phyloP scores from a whole-genome alignment of 495 filamentous ascomycete genomes.

The Bombardia bombarda region DNA sequence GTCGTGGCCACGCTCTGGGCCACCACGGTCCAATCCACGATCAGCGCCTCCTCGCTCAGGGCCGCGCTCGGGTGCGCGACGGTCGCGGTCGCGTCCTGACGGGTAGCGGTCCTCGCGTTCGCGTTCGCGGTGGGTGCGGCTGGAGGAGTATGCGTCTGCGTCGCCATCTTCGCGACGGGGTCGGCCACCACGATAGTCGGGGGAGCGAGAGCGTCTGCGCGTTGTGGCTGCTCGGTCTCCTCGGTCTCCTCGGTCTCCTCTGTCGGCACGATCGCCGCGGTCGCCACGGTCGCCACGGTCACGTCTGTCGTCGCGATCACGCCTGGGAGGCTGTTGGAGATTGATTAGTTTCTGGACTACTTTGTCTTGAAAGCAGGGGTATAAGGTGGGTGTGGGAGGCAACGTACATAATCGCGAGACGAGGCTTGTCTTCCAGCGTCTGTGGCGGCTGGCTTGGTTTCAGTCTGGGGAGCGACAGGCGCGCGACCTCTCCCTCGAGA shows the following conservation, averaged over 20 bases:
- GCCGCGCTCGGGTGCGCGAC: conserved; percentile 5
- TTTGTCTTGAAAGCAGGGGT: not conserved
- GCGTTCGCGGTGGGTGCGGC: conserved; percentile 80
- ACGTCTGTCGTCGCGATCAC: conserved; percentile 45
- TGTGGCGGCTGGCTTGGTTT: conserved; percentile 20
- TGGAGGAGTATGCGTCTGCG: conserved; percentile 81
- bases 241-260: conserved; percentile 38
- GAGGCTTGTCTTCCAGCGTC: conserved; percentile 60
- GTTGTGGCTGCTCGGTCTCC: conserved; percentile 32
- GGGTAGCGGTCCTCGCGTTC: conserved; percentile 88
- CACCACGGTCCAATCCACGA: too few species aligned
- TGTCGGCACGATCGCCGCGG: conserved; percentile 36
- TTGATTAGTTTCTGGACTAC: conserved; percentile 1
- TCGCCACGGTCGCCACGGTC: conserved; percentile 41
- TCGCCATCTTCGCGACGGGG: conserved; percentile 60
- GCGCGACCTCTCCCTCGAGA: conserved; percentile 55
- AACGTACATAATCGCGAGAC: conserved; percentile 64
- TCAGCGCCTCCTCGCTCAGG: too few species aligned
- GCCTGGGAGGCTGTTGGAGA: conserved; percentile 15
- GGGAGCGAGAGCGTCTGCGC: conserved; percentile 71
- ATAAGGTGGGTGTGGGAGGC: not conserved
- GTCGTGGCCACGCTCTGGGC: conserved; percentile 21
- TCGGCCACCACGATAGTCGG: conserved; percentile 46
- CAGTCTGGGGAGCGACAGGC: conserved; percentile 8
- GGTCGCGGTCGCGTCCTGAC: conserved; percentile 50